Percentiles rank a stretch among this genome's conserved stretches.
Evolutionary conservation across 2,329 filamentous ascomycete species (phyloP).

Genomic region (Phyllosticta citribraziliensis): DNA sequence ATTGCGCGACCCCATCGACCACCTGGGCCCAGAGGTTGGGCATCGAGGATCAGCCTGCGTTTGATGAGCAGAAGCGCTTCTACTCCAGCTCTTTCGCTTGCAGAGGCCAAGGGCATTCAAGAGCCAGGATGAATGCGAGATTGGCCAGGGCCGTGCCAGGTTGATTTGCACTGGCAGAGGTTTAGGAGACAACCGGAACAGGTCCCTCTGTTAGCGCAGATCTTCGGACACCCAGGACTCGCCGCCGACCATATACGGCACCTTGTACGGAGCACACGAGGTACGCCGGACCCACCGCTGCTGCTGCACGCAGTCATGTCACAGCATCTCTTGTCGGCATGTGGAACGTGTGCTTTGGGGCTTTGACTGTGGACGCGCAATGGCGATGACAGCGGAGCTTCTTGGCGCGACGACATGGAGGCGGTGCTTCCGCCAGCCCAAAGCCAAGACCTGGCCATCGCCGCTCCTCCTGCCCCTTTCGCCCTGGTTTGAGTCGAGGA

Average conservation of each 20-base stretch:
- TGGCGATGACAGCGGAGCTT: neutral
- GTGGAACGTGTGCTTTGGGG: neutral
- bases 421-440: neutral
- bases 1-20: neutral
- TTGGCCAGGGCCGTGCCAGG: neutral
- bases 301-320: neutral
- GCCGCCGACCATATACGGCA: neutral
- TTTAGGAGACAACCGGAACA: neutral
- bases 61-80: neutral
- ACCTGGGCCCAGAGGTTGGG: neutral
- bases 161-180: neutral
- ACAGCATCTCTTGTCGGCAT: neutral
- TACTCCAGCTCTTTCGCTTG: neutral
- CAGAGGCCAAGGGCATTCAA: neutral
- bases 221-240: neutral
- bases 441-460: neutral
- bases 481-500: neutral
- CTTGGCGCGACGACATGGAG: neutral
- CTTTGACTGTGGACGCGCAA: neutral
- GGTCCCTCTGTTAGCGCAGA: neutral
- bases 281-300: neutral
- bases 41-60: neutral
- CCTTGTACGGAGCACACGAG: neutral
- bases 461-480: neutral
- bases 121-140: neutral